Evolutionary conservation across 2,329 filamentous ascomycete genomes (phyloP), one percentile per base, ranked within the genome.

Genomic region (Fusarium luffae): DNA sequence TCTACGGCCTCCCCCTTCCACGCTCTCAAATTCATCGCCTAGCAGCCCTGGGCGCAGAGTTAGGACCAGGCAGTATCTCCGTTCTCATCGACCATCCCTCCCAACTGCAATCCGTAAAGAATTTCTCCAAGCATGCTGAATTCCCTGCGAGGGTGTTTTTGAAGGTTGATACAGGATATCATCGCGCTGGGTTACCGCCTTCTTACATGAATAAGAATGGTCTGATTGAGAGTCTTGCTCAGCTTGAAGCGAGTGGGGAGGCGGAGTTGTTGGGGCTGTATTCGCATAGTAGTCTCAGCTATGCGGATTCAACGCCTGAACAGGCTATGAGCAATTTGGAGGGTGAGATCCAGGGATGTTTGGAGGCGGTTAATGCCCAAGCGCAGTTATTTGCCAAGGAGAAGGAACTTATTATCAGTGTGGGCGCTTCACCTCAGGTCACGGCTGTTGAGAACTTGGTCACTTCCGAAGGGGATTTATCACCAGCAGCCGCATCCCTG

Each of bases 121-220:
- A 83, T 3, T 79, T 82, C 3, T 73, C 76, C 2, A 73, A 78
- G 3, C 68, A 76, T 4, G 68, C 71, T 1, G 61, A 70, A 5
- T 79, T 52, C 67, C 77, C 49, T 74, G 80, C 52, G 55, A 74
- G 82, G 0, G 78, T 89, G 3, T 90, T 85, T 46, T 73, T 91
- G 41, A 90, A 91, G 63, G 83, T 91, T 0, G 89, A 91, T 65
- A 88, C 87, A 0, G 89, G 89, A 1, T 89, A 90, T 71, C 85
- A 89, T 66, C 85, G 89, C 4, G 89, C 89, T 1, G 89, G 89
- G 1, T 74, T 90, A 0, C 77, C 81, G 1, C 82, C 85, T 0
- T 66, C 76, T 0, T 76, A 76, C 1, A 77, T 88, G 28, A 77
- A 79, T 23, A 77, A 79, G 19, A 68, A 71, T 18, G 68, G 77